Conservation (phyloP, 371 early-diverging fungal genomes). For the Cokeromyces recurvatus region DNA sequence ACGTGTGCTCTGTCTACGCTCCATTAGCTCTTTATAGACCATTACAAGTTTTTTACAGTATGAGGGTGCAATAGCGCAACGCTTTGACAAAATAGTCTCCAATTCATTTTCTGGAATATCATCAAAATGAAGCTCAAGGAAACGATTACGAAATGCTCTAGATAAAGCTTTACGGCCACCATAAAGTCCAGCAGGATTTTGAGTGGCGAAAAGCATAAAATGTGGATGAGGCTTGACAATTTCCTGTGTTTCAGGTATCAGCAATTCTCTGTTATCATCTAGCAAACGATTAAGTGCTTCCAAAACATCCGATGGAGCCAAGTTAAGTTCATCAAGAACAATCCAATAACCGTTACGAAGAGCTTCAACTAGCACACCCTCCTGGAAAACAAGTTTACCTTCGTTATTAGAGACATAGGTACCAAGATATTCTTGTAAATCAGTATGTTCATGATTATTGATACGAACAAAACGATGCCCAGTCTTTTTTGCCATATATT, state of each 20-base stretch:
- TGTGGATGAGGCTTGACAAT: slow-evolving; percentile 92
- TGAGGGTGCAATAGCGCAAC: slow-evolving; percentile 87
- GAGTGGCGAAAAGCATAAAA: slow-evolving; percentile 99
- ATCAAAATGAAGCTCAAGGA: slow-evolving; percentile 95
- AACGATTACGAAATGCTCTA: slow-evolving; percentile 99
- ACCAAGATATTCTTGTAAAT: slow-evolving; percentile 98
- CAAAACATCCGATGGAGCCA: slow-evolving; percentile 99
- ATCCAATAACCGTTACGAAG: slow-evolving; percentile 98
- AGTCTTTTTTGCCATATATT: slow-evolving; percentile 91
- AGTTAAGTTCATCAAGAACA: slow-evolving; percentile 99
- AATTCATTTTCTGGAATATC: slow-evolving; percentile 92
- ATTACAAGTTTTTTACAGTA: slow-evolving; percentile 86
- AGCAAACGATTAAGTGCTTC: slow-evolving; percentile 99
- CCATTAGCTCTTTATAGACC: slow-evolving; percentile 85
- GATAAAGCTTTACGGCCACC: slow-evolving; percentile 99
- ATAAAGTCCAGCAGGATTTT: slow-evolving; percentile 98
- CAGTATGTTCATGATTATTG: slow-evolving; percentile 99
- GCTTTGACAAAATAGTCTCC: slow-evolving; percentile 78
- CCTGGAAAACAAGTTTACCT: slow-evolving; percentile 90
- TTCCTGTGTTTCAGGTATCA: slow-evolving; percentile 97
- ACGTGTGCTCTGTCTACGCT: slow-evolving; percentile 73
- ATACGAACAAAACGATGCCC: slow-evolving; percentile 97
- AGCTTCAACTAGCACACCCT: slow-evolving; percentile 96
- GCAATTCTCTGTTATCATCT: slow-evolving; percentile 98
- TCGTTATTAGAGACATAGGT: slow-evolving; percentile 79